Evolutionary conservation across 2,329 filamentous ascomycete genomes (phyloP).

Genomic region (Penicillium corylophilum): DNA sequence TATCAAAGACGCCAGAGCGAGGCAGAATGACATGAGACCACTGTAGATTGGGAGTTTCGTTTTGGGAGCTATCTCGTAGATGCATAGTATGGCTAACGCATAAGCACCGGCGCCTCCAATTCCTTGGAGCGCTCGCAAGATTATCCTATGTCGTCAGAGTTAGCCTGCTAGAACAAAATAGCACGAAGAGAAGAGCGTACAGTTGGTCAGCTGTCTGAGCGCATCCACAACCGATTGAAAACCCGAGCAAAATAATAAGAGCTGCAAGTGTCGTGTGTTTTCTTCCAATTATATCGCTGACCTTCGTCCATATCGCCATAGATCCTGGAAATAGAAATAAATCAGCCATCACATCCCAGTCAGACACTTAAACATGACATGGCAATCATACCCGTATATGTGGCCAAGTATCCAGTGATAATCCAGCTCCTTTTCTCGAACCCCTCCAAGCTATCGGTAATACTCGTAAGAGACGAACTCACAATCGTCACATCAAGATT

Average conservation of each 20-base stretch:
- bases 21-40: conserved; percentile 23
- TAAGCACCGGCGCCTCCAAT: conserved; percentile 34
- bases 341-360: not conserved
- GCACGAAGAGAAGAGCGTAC: conserved; percentile 2
- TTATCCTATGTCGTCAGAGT: conserved; percentile 23
- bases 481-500: conserved; percentile 38
- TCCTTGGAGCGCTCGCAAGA: conserved; percentile 34
- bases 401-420: conserved; percentile 36
- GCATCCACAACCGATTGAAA: conserved; percentile 33
- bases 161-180: not conserved
- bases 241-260: conserved; percentile 31
- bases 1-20: conserved; percentile 21
- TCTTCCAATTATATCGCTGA: conserved; percentile 35
- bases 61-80: conserved; percentile 32
- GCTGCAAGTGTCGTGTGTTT: conserved; percentile 24
- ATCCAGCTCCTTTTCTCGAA: conserved; percentile 38
- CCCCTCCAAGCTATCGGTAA: conserved; percentile 33
- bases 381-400: conserved; percentile 31
- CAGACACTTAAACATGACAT: not conserved
- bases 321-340: conserved; percentile 19
- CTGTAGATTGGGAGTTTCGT: conserved; percentile 24
- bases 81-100: conserved; percentile 28
- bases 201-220: conserved; percentile 32
- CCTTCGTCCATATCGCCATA: conserved; percentile 33
- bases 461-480: conserved; percentile 35